Base-by-base conservation (phyloP, 768 basidiomycete species). In the Tricholoma sp. region DNA sequence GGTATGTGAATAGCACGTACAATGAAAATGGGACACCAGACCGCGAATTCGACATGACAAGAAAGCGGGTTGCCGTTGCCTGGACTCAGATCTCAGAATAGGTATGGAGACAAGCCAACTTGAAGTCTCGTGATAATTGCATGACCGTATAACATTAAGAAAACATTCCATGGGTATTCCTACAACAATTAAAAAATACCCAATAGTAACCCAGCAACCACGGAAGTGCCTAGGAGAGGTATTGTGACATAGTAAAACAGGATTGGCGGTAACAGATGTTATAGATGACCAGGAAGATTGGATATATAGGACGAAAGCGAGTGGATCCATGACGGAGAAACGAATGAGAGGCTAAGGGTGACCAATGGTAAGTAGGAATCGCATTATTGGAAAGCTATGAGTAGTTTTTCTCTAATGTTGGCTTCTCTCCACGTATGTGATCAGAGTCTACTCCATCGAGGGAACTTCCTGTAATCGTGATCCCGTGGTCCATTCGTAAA, bases 361-460 rank as follows among this genome's bases (percentile, higher is more conserved):
- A 52, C 39, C 18, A 11, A 29, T 47, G 24, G 35, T 56, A 54
- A 45, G 27, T 45, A 52, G 51, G 39, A 35, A 41, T 43, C 34
- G 32, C 34, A 45, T 49, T 22, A 49, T 39, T 31, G 34, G 12
- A 59, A 50, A 24, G 60, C 71, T 77, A 84, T 69, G 75, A 69
- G 62, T 78, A 83, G 2, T 76, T 73, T 65, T 83, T 81, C 64
- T 83, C 82, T n/a, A 66, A 66, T 3, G 71, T 69, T 45, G 72
- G 66, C 58, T 75, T 75, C 55, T 82, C 79, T 64, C 74, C 55
- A 16, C 71, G 76, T 35, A 73, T 67, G 11, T 64, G 67, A 11
- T 75, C 77, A 27, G 64, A 65, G 47, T 78, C 77, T 27, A 61
- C 69, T 12, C 69, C 72, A 32, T 81, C 76, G 50, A 76, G 52